Base-by-base conservation (phyloP, 140 eudicot genomes). In the Cichorium intybus region DNA sequence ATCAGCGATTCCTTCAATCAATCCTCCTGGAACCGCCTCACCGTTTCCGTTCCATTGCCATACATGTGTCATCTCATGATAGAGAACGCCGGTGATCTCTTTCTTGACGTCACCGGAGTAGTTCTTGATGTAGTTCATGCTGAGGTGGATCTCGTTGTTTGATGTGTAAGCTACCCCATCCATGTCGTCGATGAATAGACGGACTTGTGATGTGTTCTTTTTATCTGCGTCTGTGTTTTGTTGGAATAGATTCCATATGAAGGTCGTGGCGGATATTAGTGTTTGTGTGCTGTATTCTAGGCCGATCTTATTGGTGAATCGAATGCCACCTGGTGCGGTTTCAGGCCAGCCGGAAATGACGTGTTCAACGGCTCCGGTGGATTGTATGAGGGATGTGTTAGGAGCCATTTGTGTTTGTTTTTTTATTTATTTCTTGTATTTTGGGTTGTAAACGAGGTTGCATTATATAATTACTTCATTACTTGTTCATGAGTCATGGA, bases 1-100 rank as follows among this genome's bases (percentile, higher is more conserved):
- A 50, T 81, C 86, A 0, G 82, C 82, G 3, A 81, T 62, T 26
- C 82, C 82, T 54, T 81, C 80, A 0, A 68, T 29, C 50, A 76
- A 23, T 7, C 82, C 82, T 6, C 62, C 70, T 0, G 60, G 72
- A 0, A 74, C 39, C 14, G 20, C 43, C 14, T 24, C 43, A 3
- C 76, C 76, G 2, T 72, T 58, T 0, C 79, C 79, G 5, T 47
- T 34, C 86, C 82, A 76, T 46, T 79, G 84, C 69, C 79, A 56
- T 8, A 73, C 62, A 48, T 78, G 83, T 16, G 76, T 69, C 72
- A 65, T 66, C 56, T 77, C 82, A 39, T 77, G 82, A 64, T 64
- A 77, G 2, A 77, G 6, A 2, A 70, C 46, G 2, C 72, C 74
- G 4, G 68, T 70, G 26, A 75, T 9, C 28, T 64, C 60, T 0